phyloP scores from a whole-genome alignment of 202 grass and related monocot species.

The Cymbopogon flexuosus region DNA sequence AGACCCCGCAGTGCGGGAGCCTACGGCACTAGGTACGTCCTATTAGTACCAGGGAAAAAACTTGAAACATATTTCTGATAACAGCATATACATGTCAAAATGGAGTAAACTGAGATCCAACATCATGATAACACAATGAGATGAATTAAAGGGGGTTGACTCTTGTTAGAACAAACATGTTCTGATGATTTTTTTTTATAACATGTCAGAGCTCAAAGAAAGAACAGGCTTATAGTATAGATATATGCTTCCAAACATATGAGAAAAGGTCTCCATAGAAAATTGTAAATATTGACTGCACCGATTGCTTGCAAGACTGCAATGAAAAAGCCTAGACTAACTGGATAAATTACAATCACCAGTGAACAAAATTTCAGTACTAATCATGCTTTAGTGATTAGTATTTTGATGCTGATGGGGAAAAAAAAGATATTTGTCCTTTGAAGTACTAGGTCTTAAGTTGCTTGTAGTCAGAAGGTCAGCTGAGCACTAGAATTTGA shows the following conservation, averaged over 20 bases:
- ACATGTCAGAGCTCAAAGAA: background rate
- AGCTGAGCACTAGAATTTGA: background rate
- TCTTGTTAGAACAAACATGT: background rate
- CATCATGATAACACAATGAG: slow-evolving; percentile 29
- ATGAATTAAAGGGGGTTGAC: background rate
- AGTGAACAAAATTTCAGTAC: background rate
- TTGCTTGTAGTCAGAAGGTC: background rate
- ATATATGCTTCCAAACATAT: background rate
- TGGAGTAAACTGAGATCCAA: slow-evolving; percentile 38
- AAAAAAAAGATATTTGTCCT: background rate
- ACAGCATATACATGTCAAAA: slow-evolving; percentile 36
- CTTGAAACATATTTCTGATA: slow-evolving; percentile 21
- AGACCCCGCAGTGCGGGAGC: no score
- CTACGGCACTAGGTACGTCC: no score
- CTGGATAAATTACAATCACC: background rate
- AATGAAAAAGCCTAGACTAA: background rate
- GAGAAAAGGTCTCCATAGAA: background rate
- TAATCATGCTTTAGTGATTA: background rate
- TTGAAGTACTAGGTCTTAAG: background rate
- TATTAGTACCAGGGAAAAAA: no score
- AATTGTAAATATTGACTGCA: slow-evolving; percentile 1
- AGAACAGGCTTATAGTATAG: slow-evolving; percentile 15
- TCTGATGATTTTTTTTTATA: background rate
- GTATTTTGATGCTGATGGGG: background rate
- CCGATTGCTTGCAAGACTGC: background rate